These are phyloP conservation scores for Eimeria sp. DNA, from an alignment of 169 alveolate species.

Conservation along the genomic window DNA sequence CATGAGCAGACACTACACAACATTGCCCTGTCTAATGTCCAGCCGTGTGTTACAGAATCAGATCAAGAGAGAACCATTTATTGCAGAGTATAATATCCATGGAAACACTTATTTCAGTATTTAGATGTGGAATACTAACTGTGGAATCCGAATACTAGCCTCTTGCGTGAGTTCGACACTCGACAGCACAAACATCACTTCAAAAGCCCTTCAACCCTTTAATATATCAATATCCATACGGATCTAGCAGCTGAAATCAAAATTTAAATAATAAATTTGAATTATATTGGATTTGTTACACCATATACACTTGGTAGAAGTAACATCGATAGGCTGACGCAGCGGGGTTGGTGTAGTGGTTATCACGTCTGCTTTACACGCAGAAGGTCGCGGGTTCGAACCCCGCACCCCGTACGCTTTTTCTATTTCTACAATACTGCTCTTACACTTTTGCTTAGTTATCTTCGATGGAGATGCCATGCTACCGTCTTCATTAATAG, in stretches of 20 bases:
- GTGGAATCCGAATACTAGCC: background rate
- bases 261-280: background rate
- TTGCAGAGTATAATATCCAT: too few species aligned
- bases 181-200: background rate
- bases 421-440: background rate
- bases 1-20: background rate
- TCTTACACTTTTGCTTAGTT: background rate
- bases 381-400: slow-evolving; percentile 92
- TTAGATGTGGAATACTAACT: background rate
- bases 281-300: background rate
- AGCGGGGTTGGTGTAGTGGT: slow-evolving; percentile 86
- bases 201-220: background rate
- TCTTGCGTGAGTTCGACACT: background rate
- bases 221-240: background rate
- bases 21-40: too few species aligned
- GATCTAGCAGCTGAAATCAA: background rate
- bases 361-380: slow-evolving; percentile 91
- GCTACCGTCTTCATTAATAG: background rate
- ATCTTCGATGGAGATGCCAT: background rate
- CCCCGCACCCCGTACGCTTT: slow-evolving; percentile 87
- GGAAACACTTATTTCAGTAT: background rate
- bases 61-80: too few species aligned
- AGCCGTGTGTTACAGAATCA: too few species aligned
- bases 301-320: background rate
- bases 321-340: background rate